Percentiles rank a stretch among this genome's conserved stretches.
Evolutionary conservation across 768 basidiomycete genomes (phyloP).

Genomic region (Vararia minispora): DNA sequence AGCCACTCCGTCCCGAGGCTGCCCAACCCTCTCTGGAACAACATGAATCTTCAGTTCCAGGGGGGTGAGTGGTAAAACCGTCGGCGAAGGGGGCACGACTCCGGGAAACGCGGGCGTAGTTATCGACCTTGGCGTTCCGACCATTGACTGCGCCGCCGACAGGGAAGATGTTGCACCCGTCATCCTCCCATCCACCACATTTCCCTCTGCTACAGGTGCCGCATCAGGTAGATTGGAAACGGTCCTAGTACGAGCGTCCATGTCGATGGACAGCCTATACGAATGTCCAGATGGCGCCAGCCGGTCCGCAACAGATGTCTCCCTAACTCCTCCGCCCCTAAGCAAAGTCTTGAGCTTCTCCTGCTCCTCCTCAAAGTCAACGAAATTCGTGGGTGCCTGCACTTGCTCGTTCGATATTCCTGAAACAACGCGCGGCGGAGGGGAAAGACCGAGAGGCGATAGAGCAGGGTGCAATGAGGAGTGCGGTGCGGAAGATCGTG

Average conservation of each 20-base stretch:
- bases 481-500: conserved; percentile 6
- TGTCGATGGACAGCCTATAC: conserved; percentile 22
- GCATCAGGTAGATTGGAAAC: no score
- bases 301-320: conserved; percentile 23
- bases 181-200: no score
- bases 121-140: conserved; percentile 1
- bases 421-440: conserved; percentile 57
- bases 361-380: conserved; percentile 76
- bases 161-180: conserved; percentile 34
- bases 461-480: conserved; percentile 12
- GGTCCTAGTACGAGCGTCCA: conserved; percentile 5
- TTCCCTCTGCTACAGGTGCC: conserved; percentile 19
- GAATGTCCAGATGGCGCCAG: conserved; percentile 18
- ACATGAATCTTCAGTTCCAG: conserved; percentile 29
- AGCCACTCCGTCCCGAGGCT: conserved; percentile 29
- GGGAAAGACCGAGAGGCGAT: conserved; percentile 40
- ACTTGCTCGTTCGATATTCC: conserved; percentile 58
- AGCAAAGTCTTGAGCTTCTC: conserved; percentile 67
- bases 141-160: conserved; percentile 27
- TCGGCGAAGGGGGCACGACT: not conserved
- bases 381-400: conserved; percentile 68
- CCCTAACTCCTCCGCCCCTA: conserved; percentile 37
- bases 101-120: conserved; percentile 6
- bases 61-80: conserved; percentile 27
- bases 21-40: conserved; percentile 1